phyloP scores from a whole-genome alignment of 768 basidiomycete genomes.

The Calocybe cyanea region DNA sequence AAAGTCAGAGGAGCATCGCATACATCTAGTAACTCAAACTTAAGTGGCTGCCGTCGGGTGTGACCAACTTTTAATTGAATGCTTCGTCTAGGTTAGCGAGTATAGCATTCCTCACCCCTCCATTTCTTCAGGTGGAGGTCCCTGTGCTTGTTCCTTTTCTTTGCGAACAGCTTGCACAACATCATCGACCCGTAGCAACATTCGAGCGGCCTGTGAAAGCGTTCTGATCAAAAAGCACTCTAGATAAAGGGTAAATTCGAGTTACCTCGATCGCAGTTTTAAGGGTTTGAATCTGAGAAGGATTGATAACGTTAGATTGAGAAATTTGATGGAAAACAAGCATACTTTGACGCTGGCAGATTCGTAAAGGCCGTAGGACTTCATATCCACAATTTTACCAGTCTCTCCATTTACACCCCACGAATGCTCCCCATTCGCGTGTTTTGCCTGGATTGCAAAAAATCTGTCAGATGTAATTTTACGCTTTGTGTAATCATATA shows the following conservation, averaged over 20 bases:
- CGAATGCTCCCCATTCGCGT: constrained; percentile 84
- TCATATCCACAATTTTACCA: constrained; percentile 96
- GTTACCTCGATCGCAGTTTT: constrained; percentile 93
- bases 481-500: neutral
- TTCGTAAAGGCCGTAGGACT: constrained; percentile 88
- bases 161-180: constrained; percentile 87
- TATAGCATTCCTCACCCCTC: constrained; percentile 12
- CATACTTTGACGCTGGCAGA: constrained; percentile 90
- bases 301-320: neutral
- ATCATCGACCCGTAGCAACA: constrained; percentile 90
- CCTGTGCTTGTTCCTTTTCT: constrained; percentile 55
- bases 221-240: neutral
- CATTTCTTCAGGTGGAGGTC: constrained; percentile 57
- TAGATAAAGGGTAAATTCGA: constrained; percentile 9
- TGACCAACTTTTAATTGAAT: too few relatives aligned
- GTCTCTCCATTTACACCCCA: constrained; percentile 97
- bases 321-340: neutral
- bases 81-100: neutral
- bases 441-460: constrained; percentile 67
- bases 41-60: too few relatives aligned
- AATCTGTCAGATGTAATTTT: neutral
- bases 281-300: constrained; percentile 79
- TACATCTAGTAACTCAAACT: too few relatives aligned
- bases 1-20: too few relatives aligned
- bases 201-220: constrained; percentile 68